Conservation (phyloP, 1,284 basidiomycete genomes). For the Puccinia hordei region DNA sequence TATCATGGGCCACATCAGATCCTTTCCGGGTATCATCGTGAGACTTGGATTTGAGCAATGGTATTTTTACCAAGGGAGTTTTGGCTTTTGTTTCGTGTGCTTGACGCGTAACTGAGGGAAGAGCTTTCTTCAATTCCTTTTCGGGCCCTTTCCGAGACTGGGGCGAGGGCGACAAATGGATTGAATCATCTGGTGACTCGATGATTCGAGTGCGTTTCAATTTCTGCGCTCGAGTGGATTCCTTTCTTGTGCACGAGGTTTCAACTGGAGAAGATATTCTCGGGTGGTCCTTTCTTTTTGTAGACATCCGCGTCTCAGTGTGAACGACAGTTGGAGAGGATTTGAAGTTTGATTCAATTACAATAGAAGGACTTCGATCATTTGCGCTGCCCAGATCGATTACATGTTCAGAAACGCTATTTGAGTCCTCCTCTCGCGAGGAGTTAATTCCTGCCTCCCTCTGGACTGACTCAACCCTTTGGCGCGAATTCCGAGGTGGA, state of each 20-base stretch:
- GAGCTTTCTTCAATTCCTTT: not conserved
- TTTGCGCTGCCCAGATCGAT: not conserved
- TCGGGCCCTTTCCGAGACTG: not conserved
- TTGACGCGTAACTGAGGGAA: not conserved
- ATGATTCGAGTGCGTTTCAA: conserved; percentile 11
- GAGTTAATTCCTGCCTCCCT: conserved; percentile 23
- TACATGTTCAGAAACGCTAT: not conserved
- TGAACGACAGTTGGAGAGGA: conserved; percentile 3
- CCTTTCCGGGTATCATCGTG: not conserved
- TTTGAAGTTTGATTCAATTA: not conserved
- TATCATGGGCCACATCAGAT: not conserved
- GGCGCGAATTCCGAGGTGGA: not conserved
- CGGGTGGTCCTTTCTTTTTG: not conserved
- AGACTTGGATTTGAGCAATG: not conserved
- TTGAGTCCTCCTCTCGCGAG: conserved; percentile 17
- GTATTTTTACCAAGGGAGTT: not conserved
- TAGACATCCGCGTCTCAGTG: not conserved
- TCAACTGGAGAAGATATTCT: not conserved
- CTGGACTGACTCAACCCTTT: conserved; percentile 34
- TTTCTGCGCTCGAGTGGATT: not conserved
- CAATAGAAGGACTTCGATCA: not conserved
- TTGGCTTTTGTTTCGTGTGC: not conserved
- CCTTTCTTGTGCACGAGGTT: not conserved
- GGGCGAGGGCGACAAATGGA: not conserved
- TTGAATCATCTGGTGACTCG: conserved; percentile 15